Evolutionary conservation across 2,329 filamentous ascomycete genomes (phyloP), one percentile per base, ranked within the genome.

Genomic region (Aureobasidium subglaciale): DNA sequence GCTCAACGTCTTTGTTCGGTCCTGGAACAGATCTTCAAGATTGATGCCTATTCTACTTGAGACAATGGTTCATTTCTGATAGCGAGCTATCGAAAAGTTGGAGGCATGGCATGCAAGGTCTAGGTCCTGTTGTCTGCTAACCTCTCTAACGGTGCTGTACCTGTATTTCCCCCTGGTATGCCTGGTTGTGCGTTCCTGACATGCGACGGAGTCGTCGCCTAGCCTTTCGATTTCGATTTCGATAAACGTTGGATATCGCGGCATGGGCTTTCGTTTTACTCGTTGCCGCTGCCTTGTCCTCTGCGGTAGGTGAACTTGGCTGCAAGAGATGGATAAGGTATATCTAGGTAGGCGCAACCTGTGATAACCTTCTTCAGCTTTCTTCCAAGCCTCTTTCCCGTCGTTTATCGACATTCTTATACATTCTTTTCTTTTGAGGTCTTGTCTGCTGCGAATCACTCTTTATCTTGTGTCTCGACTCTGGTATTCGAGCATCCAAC

Each of bases 1-100:
- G 16, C 27, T 15, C 29, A 45, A 45, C 42, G 42, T 45, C 22
- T 25, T n/a, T n/a, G n/a, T n/a, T n/a, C 22, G 16, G 5, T 32
- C 42, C 42, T 45, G 25, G 27, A 30, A 45, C 16, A 16, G 42
- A 45, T 45, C 42, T 30, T n/a, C 42, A 45, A 45, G 42, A 45
- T 32, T 15, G 9, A 45, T 4, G 3, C 6, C 42, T 22, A 45
- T 32, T 45, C 42, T 22, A 45, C 27, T 8, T 45, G 42, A 45
- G 32, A 45, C 42, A 45, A 16, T 45, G 27, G 32, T 32, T 22
- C 27, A 15, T 9, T 32, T n/a, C 11, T 13, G 22, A 7, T 2
- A 45, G n/a, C 42, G 10, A 25, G 18, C 42, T 45, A 45, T 45
- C 18, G 27, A 16, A 32, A 18, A 5, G 8, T 45, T 27, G 8